Percentiles rank a stretch among this genome's conserved stretches.
Conservation (phyloP, 2,329 filamentous ascomycete species). For the Cryphonectria parasitica region DNA sequence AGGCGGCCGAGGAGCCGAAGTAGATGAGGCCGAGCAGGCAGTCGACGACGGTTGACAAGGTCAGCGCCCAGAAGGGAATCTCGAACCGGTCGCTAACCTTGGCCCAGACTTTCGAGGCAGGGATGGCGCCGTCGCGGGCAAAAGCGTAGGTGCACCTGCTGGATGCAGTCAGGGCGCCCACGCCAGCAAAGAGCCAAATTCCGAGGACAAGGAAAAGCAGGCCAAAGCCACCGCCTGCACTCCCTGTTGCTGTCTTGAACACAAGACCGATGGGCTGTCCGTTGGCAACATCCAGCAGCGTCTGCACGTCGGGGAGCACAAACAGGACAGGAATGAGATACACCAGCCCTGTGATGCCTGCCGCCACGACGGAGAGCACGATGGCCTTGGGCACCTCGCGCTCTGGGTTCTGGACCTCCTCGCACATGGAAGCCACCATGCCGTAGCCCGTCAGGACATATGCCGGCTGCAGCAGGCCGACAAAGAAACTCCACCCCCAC, state of each 20-base stretch:
- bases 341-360: conserved; percentile 66
- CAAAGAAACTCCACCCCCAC: conserved; percentile 72
- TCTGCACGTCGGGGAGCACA: conserved; percentile 69
- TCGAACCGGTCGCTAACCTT: conserved; percentile 67
- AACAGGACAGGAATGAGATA: conserved; percentile 78
- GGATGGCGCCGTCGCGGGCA: conserved; percentile 74
- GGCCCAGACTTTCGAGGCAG: conserved; percentile 68
- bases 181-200: conserved; percentile 76
- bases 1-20: conserved; percentile 76
- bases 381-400: conserved; percentile 73
- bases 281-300: conserved; percentile 67
- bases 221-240: conserved; percentile 72
- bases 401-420: conserved; percentile 71
- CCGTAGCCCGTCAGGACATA: conserved; percentile 69
- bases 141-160: conserved; percentile 78
- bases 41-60: conserved; percentile 70
- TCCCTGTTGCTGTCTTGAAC: conserved; percentile 77
- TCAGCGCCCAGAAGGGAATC: conserved; percentile 71
- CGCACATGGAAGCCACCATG: conserved; percentile 73
- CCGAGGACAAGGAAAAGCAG: conserved; percentile 76
- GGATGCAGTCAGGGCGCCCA: conserved; percentile 74
- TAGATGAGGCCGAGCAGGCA: conserved; percentile 77
- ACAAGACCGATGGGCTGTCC: conserved; percentile 76
- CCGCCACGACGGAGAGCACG: conserved; percentile 69
- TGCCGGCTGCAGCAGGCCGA: conserved; percentile 68